Base-by-base conservation (phyloP, 345 rosid genomes). In the Hypericum androsaemum region DNA sequence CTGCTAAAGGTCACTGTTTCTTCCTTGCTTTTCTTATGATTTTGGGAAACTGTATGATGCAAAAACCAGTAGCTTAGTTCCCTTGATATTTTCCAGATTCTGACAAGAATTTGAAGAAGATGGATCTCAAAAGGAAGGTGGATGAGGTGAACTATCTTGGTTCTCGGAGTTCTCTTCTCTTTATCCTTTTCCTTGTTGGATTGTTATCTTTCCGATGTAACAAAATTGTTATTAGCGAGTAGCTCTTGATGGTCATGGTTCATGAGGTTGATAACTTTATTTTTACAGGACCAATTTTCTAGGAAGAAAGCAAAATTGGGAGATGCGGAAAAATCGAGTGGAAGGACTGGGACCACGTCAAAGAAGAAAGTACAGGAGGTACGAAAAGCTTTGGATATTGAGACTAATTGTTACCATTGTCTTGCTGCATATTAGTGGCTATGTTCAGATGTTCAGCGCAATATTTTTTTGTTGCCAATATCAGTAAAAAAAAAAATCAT, bases 341-440 rank as follows among this genome's bases (percentile, higher is more conserved):
- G 42, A 71, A 79, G 73, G 56, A 46, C 69, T 17, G 60, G 62
- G 66, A 12, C 36, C 51, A 53, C 48, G 47, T 51, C 41, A 46
- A 66, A 60, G 77, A 66, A 69, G 65, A 64, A 56, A 46, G 40
- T 32, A 44, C 32, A n/a, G 13, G 71, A 74, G 79, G 79, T 77
- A 74, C 41, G 14, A 14, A 36, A 22, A 32, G 53, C 12, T 45
- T 7, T 52, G 15, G 41, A 45, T 60, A 22, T 22, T 22, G 32
- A 22, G 32, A 22, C 37, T 38, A 46, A 45, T 32, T 47, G 12
- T 14, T 7, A 10, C 44, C 15, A 32, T 64, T 35, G 36, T 65
- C 7, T 6, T 57, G 41, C 11, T 41, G 54, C 32, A 52, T 41
- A 28, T 10, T 43, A 41, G 16, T 52, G 7, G 9, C 39, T 16